phyloP scores from a whole-genome alignment of 441 rosid genomes.

The Iberis amara region DNA sequence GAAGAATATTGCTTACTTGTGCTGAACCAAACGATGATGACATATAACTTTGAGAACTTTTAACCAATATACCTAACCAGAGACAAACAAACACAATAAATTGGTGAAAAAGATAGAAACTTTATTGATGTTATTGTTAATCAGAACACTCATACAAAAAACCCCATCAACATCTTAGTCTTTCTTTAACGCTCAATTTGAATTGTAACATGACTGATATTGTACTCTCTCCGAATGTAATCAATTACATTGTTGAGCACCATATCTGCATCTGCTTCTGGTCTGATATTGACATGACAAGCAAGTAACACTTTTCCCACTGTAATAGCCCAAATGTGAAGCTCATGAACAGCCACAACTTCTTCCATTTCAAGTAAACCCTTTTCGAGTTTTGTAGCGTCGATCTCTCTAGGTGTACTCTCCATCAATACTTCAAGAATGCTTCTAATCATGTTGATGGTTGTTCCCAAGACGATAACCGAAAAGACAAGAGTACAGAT shows the following conservation, averaged over 20 bases:
- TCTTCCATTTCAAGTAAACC: conserved; percentile 47
- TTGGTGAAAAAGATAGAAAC: no score
- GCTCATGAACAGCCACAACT: conserved; percentile 52
- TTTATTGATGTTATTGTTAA: no score
- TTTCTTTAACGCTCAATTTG: conserved; percentile 47
- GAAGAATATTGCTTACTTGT: no score
- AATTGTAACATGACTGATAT: conserved; percentile 55
- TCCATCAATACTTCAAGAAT: conserved; percentile 63
- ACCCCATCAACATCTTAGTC: not conserved
- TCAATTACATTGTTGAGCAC: conserved; percentile 45
- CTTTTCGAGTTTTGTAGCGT: conserved; percentile 39
- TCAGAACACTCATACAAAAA: conserved; percentile 17
- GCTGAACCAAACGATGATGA: no score
- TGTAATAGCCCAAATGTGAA: conserved; percentile 58
- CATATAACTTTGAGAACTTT: no score
- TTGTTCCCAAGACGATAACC: conserved; percentile 46
- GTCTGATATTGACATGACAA: conserved; percentile 54
- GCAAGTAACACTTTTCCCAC: conserved; percentile 52
- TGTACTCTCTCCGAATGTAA: conserved; percentile 46
- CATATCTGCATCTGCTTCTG: conserved; percentile 44
- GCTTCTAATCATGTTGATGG: conserved; percentile 42
- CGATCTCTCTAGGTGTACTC: conserved; percentile 59
- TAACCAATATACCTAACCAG: conserved; percentile 25
- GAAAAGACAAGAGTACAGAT: conserved; percentile 55
- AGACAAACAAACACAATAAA: no score